phyloP scores from a whole-genome alignment of 2,329 filamentous ascomycete species.

The Exophiala phaeomuriformis region DNA sequence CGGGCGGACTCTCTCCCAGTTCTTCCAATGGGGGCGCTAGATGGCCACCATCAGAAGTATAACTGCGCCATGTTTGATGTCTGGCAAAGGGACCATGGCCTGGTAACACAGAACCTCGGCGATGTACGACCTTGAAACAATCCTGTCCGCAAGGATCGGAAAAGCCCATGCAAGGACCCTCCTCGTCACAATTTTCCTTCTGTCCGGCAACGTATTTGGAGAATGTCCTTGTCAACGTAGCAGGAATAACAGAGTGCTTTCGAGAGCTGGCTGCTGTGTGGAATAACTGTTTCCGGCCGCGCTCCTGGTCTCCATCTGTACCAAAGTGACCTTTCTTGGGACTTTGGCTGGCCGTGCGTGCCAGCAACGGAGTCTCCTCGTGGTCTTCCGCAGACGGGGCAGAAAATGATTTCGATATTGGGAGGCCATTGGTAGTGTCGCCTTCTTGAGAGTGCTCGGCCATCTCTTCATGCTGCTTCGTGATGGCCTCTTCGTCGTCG shows the following conservation, averaged over 20 bases:
- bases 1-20: slow-evolving; percentile 5
- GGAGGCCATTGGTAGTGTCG: slow-evolving; percentile 23
- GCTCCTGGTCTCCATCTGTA: slow-evolving; percentile 1
- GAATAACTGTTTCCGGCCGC: slow-evolving; percentile 10
- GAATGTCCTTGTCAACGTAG: slow-evolving; percentile 36
- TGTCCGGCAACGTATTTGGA: slow-evolving; percentile 45
- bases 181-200: slow-evolving; percentile 48
- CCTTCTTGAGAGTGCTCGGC: slow-evolving; percentile 26
- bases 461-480: slow-evolving; percentile 24
- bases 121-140: slow-evolving; percentile 46
- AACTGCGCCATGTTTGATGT: slow-evolving; percentile 14
- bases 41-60: slow-evolving; percentile 2
- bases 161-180: slow-evolving; percentile 55
- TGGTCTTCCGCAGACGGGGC: slow-evolving; percentile 7
- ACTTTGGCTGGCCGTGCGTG: slow-evolving; percentile 17
- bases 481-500: slow-evolving; percentile 33
- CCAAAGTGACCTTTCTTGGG: slow-evolving; percentile 9
- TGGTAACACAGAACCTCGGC: slow-evolving; percentile 22
- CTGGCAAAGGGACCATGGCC: slow-evolving; percentile 13
- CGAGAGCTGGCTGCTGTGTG: slow-evolving; percentile 21
- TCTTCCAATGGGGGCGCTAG: slow-evolving; percentile 13
- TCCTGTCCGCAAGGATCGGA: slow-evolving; percentile 55
- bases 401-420: slow-evolving; percentile 6
- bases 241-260: slow-evolving; percentile 33
- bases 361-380: slow-evolving; percentile 27